Evolutionary conservation across 2,329 filamentous ascomycete genomes (phyloP).

Genomic region (Cladosporium sp.): DNA sequence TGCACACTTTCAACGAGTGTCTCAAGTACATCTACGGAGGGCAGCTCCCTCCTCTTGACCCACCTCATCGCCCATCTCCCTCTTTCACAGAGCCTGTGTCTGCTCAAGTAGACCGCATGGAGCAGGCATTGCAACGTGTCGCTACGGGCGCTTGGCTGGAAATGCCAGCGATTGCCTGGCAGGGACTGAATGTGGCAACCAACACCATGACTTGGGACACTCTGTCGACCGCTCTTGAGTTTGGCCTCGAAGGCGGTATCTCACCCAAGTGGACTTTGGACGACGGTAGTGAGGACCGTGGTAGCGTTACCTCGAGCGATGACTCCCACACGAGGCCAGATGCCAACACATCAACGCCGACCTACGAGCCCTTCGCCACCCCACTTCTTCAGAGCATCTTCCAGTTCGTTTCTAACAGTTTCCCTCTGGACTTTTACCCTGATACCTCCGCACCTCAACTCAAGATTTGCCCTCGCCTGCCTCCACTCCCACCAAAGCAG

Average conservation of each 20-base stretch:
- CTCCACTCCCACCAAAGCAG: conserved; percentile 27
- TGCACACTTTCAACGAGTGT: conserved; percentile 30
- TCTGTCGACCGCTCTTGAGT: conserved; percentile 61
- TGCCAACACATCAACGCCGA: conserved; percentile 22
- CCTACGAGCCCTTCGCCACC: conserved; percentile 57
- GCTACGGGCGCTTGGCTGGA: conserved; percentile 62
- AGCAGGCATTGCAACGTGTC: conserved; percentile 60
- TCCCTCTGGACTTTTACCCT: conserved; percentile 62
- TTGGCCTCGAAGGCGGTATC: conserved; percentile 53
- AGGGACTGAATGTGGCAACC: conserved; percentile 61
- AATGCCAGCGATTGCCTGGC: conserved; percentile 33
- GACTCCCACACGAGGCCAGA: conserved; percentile 7
- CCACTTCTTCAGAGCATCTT: conserved; percentile 57
- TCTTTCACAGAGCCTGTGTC: conserved; percentile 16
- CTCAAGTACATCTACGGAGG: conserved; percentile 37
- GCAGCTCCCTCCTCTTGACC: conserved; percentile 28
- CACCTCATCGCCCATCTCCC: conserved; percentile 18
- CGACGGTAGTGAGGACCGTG: conserved; percentile 33
- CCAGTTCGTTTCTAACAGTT: conserved; percentile 60
- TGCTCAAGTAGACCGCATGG: conserved; percentile 28
- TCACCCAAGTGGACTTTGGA: conserved; percentile 38
- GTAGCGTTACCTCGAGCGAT: conserved; percentile 40
- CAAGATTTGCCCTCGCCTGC: conserved; percentile 51
- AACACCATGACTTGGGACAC: conserved; percentile 63
- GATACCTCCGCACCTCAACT: conserved; percentile 52